Percentiles rank a stretch among this genome's conserved stretches.
phyloP scores from a whole-genome alignment of 2,329 filamentous ascomycete genomes.

The Verticillium zaregamsianum region DNA sequence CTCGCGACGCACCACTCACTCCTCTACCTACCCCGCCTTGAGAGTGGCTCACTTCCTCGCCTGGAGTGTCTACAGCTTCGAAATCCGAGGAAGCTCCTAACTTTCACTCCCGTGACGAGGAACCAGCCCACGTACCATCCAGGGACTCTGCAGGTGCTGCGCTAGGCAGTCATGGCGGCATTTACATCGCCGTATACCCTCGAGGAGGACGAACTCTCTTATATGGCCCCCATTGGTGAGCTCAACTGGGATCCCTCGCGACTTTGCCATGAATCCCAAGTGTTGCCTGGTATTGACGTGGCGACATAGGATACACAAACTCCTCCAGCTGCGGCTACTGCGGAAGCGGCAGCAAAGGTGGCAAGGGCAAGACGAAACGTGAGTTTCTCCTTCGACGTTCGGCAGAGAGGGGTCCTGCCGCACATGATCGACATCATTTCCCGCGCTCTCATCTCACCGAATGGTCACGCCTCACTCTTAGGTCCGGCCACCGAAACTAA shows the following conservation, averaged over 20 bases:
- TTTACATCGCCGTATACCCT: neutral
- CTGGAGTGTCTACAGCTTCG: no score
- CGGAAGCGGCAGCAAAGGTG: slow-evolving; percentile 40
- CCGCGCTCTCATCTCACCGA: neutral
- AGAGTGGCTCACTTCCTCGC: no score
- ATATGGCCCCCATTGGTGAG: neutral
- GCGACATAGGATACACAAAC: slow-evolving; percentile 41
- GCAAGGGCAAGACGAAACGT: slow-evolving; percentile 49
- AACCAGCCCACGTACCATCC: neutral
- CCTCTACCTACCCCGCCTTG: no score
- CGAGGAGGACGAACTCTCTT: neutral
- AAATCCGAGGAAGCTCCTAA: no score
- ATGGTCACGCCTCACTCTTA: neutral
- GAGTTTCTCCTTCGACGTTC: slow-evolving; percentile 18
- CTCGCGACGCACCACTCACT: no score
- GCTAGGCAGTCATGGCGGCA: neutral
- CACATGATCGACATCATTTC: neutral
- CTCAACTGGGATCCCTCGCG: neutral
- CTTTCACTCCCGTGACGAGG: neutral
- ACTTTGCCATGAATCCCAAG: neutral
- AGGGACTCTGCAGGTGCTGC: neutral
- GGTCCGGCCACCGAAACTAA: slow-evolving; percentile 12
- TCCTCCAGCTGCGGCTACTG: slow-evolving; percentile 52
- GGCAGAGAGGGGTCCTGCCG: neutral
- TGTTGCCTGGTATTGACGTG: neutral